phyloP scores from a whole-genome alignment of 768 basidiomycete genomes.

The Boletus rubescentipes region DNA sequence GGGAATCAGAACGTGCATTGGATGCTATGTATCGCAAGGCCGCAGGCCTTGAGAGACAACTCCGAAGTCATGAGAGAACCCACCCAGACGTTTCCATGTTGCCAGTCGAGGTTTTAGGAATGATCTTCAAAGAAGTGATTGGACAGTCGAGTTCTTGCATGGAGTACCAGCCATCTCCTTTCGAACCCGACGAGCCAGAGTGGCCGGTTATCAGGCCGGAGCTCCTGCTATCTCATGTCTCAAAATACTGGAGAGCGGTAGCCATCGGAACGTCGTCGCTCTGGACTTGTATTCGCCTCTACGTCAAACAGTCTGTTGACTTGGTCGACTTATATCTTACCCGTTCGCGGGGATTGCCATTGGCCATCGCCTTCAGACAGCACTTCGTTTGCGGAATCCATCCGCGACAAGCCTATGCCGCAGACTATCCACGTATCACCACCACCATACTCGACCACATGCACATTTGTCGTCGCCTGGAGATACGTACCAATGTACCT shows the following conservation, averaged over 20 bases:
- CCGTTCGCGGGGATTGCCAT: conserved; percentile 27
- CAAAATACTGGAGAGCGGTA: conserved; percentile 41
- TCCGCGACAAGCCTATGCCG: conserved; percentile 17
- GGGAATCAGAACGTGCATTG: conserved; percentile 19
- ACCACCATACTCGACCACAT: conserved; percentile 28
- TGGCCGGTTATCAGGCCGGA: conserved; percentile 23
- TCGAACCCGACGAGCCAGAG: conserved; percentile 3
- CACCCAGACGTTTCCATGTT: conserved; percentile 17
- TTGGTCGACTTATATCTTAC: conserved; percentile 27
- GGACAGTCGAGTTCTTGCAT: conserved; percentile 1
- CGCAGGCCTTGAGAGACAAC: conserved; percentile 5
- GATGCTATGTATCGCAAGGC: conserved; percentile 22
- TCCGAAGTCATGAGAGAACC: background rate
- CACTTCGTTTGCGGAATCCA: conserved; percentile 19
- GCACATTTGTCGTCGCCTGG: conserved; percentile 26
- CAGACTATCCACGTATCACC: conserved; percentile 24
- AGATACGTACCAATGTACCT: conserved; percentile 24
- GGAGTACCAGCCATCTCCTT: background rate
- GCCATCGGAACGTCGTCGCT: conserved; percentile 38
- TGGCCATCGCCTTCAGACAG: conserved; percentile 23
- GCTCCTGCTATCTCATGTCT: conserved; percentile 42
- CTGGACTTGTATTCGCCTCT: conserved; percentile 37
- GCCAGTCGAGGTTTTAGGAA: conserved; percentile 27
- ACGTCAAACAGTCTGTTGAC: conserved; percentile 26
- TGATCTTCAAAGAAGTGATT: conserved; percentile 25